A percentile compares a stretch with the other conserved stretches of the same genome.
phyloP scores from a whole-genome alignment of 2,329 filamentous ascomycete genomes.

The Dactylellina leptospora region DNA sequence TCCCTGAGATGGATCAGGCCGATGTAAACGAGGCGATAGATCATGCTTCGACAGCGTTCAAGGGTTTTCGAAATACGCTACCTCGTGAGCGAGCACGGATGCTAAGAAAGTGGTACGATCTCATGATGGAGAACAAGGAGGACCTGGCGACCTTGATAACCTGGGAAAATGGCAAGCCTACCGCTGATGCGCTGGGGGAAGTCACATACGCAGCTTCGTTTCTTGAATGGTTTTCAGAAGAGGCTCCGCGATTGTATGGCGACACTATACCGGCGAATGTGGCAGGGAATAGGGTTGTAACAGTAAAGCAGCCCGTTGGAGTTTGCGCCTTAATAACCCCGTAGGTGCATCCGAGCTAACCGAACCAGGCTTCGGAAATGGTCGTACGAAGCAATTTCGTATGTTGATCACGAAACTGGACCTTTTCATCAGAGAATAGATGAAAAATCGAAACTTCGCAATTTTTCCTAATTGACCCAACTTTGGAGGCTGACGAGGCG shows the following conservation, averaged over 20 bases:
- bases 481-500: constrained; percentile 24
- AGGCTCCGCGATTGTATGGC: constrained; percentile 77
- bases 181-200: constrained; percentile 77
- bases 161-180: constrained; percentile 88
- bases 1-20: constrained; percentile 80
- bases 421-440: too few species aligned
- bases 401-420: constrained; percentile 30
- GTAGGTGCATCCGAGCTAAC: constrained; percentile 58
- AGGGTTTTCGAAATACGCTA: constrained; percentile 74
- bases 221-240: constrained; percentile 83
- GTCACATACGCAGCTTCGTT: constrained; percentile 77
- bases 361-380: constrained; percentile 26
- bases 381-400: background rate
- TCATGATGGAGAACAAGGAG: constrained; percentile 79
- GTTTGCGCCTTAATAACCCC: constrained; percentile 85
- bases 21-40: constrained; percentile 84
- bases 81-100: constrained; percentile 78
- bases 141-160: constrained; percentile 85
- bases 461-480: too few species aligned
- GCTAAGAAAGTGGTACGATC: constrained; percentile 81
- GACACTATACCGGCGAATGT: constrained; percentile 76
- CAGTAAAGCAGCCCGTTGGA: constrained; percentile 82
- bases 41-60: constrained; percentile 80
- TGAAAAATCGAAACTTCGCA: too few species aligned
- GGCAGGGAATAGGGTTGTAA: constrained; percentile 77